phyloP scores from a whole-genome alignment of 1,139 yeast genomes.

The Suhomyces guaymorum region DNA sequence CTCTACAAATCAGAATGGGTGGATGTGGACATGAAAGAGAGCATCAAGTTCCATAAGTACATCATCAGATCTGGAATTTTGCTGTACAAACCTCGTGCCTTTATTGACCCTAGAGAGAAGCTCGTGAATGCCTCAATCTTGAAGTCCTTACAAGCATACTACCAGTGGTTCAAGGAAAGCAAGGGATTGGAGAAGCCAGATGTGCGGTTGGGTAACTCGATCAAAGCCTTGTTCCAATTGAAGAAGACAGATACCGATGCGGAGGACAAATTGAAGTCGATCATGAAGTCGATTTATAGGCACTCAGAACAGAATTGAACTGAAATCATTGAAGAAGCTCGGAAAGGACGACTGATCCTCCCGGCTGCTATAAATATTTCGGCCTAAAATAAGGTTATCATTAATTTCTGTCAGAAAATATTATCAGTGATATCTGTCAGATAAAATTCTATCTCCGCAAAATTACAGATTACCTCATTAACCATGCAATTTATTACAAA shows the following conservation, averaged over 20 bases:
- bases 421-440: too few relatives aligned
- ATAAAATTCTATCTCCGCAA: too few relatives aligned
- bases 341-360: too few relatives aligned
- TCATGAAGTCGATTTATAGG: slow-evolving; percentile 13
- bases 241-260: slow-evolving; percentile 18
- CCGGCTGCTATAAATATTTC: too few relatives aligned
- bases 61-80: slow-evolving; percentile 35
- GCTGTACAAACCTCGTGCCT: slow-evolving; percentile 28
- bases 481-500: too few relatives aligned
- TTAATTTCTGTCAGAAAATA: too few relatives aligned
- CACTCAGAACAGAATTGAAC: slow-evolving; percentile 2
- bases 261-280: slow-evolving; percentile 11
- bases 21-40: slow-evolving; percentile 17
- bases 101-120: slow-evolving; percentile 24
- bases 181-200: slow-evolving; percentile 20
- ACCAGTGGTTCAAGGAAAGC: slow-evolving; percentile 19
- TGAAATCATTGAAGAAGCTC: background rate
- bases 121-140: slow-evolving; percentile 21
- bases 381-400: too few relatives aligned
- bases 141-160: slow-evolving; percentile 26
- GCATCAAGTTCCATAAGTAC: slow-evolving; percentile 24
- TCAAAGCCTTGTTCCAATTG: slow-evolving; percentile 22
- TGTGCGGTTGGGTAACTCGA: slow-evolving; percentile 20
- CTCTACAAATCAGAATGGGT: slow-evolving; percentile 31
- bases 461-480: too few relatives aligned